Conservation (phyloP, 805 yeast genomes). For the Candida insectalens region DNA sequence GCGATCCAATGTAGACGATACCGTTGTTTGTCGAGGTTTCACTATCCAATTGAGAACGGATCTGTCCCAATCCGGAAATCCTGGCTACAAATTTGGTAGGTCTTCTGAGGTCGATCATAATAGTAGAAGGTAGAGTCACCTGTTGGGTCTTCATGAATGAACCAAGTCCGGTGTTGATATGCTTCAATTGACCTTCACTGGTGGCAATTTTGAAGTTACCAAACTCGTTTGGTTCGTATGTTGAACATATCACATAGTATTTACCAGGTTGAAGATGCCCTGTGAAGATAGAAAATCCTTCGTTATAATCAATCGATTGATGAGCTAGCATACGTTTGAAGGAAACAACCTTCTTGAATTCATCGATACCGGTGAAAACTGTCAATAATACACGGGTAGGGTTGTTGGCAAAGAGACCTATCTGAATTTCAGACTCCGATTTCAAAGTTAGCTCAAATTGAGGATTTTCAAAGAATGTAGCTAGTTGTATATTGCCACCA, state of each 20-base stretch:
- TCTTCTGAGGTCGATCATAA: too few species aligned
- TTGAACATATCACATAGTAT: slow-evolving; percentile 39
- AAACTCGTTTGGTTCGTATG: slow-evolving; percentile 26
- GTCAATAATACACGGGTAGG: slow-evolving; percentile 30
- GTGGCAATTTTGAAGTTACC: slow-evolving; percentile 13
- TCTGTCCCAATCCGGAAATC: too few species aligned
- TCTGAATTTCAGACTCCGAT: slow-evolving; percentile 10
- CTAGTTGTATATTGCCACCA: slow-evolving; percentile 48
- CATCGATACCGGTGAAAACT: slow-evolving; percentile 28
- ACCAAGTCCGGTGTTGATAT: too few species aligned
- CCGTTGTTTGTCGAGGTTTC: too few species aligned
- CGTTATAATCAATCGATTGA: slow-evolving; percentile 26
- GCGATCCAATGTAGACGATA: too few species aligned
- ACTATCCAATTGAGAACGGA: too few species aligned
- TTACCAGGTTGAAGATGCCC: slow-evolving; percentile 24
- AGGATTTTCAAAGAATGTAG: slow-evolving; percentile 43
- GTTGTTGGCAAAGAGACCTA: slow-evolving; percentile 16
- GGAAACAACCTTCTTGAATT: slow-evolving; percentile 12
- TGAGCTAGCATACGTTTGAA: slow-evolving; percentile 13
- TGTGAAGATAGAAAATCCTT: slow-evolving; percentile 14
- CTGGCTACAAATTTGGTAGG: too few species aligned
- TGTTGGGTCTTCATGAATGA: neutral
- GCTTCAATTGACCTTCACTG: too few species aligned
- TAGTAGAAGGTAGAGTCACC: too few species aligned
- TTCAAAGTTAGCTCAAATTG: slow-evolving; percentile 32